Evolutionary conservation across 345 rosid species (phyloP).

Genomic region (Boechera stricta): DNA sequence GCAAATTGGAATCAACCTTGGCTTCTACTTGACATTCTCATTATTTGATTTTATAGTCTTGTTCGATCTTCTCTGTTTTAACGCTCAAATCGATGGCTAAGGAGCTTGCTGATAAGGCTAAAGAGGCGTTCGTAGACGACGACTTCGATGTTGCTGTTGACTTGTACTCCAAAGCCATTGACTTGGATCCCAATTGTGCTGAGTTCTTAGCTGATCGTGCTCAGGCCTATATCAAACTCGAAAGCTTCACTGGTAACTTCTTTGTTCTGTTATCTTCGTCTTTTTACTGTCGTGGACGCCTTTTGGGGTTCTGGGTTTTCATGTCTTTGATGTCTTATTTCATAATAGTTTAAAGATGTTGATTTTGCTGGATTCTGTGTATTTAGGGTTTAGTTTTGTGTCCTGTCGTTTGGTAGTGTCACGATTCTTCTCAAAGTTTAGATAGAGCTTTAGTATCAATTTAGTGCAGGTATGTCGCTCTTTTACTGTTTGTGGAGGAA

Average conservation of each 20-base stretch:
- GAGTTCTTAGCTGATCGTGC: conserved; percentile 89
- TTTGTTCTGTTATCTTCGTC: background rate
- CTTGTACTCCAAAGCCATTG: conserved; percentile 80
- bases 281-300: background rate
- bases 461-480: background rate
- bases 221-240: conserved; percentile 85
- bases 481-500: background rate
- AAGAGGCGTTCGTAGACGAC: conserved; percentile 88
- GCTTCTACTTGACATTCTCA: conserved; percentile 13
- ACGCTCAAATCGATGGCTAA: conserved; percentile 54
- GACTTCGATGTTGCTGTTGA: conserved; percentile 81
- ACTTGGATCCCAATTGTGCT: conserved; percentile 62
- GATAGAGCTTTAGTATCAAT: background rate
- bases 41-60: background rate
- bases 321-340: background rate
- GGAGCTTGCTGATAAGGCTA: conserved; percentile 74
- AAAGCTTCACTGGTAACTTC: conserved; percentile 65
- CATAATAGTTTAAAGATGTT: background rate
- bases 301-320: conserved; percentile 4
- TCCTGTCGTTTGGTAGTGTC: conserved; percentile 1
- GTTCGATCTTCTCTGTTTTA: background rate
- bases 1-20: background rate
- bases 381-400: background rate
- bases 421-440: background rate
- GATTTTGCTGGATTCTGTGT: background rate